Evolutionary conservation across 2,329 filamentous ascomycete species (phyloP).

Genomic region (Ascochyta lentis): DNA sequence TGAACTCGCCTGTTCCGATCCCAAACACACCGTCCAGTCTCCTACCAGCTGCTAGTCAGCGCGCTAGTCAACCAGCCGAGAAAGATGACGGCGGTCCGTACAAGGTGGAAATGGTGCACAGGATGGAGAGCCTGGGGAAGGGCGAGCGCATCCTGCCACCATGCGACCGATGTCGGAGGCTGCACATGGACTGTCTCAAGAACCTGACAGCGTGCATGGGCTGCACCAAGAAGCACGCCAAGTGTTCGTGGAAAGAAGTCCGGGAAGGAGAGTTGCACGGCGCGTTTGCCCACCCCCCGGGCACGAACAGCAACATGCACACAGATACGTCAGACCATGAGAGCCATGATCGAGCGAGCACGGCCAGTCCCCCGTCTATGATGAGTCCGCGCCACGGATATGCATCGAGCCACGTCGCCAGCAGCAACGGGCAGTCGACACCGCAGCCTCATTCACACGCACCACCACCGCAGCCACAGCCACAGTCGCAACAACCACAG

Average conservation of each 20-base stretch:
- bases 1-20: slow-evolving; percentile 60
- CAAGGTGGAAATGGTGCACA: slow-evolving; percentile 71
- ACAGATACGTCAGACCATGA: slow-evolving; percentile 44
- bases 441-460: slow-evolving; percentile 23
- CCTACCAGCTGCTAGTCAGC: slow-evolving; percentile 54
- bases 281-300: slow-evolving; percentile 30
- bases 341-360: slow-evolving; percentile 37
- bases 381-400: slow-evolving; percentile 32
- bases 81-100: slow-evolving; percentile 65
- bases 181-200: slow-evolving; percentile 83
- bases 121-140: slow-evolving; percentile 76
- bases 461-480: background rate
- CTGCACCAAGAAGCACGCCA: slow-evolving; percentile 89
- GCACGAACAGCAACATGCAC: slow-evolving; percentile 36
- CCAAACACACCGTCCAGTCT: slow-evolving; percentile 62
- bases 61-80: slow-evolving; percentile 50
- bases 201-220: slow-evolving; percentile 85
- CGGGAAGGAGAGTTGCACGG: slow-evolving; percentile 69
- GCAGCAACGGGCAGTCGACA: slow-evolving; percentile 28
- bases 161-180: slow-evolving; percentile 80
- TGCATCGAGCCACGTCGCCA: slow-evolving; percentile 27
- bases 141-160: slow-evolving; percentile 80
- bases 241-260: slow-evolving; percentile 85
- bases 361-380: slow-evolving; percentile 37
- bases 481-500: background rate